Percentiles rank a stretch among this genome's conserved stretches.
Conservation (phyloP, 129 eudicot species). For the Smallanthus sonchifolius region DNA sequence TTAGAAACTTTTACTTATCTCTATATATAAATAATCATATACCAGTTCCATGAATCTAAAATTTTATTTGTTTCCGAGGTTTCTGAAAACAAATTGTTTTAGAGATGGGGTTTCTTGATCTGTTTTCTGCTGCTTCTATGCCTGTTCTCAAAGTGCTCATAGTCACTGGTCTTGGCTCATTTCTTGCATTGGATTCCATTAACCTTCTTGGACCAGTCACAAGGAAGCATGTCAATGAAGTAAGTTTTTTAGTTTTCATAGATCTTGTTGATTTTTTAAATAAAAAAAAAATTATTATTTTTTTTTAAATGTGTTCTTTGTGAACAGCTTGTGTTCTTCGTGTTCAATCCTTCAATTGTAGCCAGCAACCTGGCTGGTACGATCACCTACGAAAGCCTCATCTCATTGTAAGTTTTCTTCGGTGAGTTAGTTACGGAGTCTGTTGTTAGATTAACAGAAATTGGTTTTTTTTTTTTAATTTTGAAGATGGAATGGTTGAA, state of each 20-base stretch:
- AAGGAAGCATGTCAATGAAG: constrained; percentile 50
- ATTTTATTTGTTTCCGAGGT: neutral
- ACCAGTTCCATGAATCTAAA: no score
- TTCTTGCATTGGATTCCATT: constrained; percentile 52
- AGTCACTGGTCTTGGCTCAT: constrained; percentile 41
- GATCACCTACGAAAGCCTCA: constrained; percentile 29
- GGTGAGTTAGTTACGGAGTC: no score
- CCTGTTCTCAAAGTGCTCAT: constrained; percentile 52
- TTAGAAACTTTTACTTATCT: no score
- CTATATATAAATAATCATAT: no score
- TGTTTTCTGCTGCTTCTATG: constrained; percentile 53
- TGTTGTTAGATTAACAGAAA: no score
- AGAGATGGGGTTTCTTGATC: constrained; percentile 37
- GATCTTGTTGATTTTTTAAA: no score
- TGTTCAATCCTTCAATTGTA: constrained; percentile 36
- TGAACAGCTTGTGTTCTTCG: constrained; percentile 39
- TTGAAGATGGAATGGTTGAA: no score
- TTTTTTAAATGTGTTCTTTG: neutral
- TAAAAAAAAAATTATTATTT: neutral
- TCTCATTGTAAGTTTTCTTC: constrained; percentile 23
- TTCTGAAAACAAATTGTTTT: neutral
- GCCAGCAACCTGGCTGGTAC: constrained; percentile 38
- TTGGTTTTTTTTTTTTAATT: no score
- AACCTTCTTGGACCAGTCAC: constrained; percentile 41
- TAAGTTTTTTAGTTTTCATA: constrained; percentile 8